phyloP scores from a whole-genome alignment of 1,139 yeast species.

The Hansenula sp. region DNA sequence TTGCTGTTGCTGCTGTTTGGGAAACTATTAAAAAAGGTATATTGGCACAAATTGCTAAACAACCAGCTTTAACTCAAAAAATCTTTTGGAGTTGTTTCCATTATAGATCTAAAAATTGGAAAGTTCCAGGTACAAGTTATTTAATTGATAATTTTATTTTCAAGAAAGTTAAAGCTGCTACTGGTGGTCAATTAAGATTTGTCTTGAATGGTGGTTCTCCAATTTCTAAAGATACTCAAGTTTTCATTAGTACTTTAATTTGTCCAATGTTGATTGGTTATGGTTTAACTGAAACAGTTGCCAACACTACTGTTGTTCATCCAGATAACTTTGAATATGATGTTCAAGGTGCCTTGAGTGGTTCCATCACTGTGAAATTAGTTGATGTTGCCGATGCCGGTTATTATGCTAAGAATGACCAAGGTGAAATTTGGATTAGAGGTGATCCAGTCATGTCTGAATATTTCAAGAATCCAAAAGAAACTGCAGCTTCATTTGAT shows the following conservation, averaged over 20 bases:
- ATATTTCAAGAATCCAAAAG: slow-evolving; percentile 80
- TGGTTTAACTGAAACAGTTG: slow-evolving; percentile 96
- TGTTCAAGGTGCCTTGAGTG: slow-evolving; percentile 77
- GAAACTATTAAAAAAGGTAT: slow-evolving; percentile 94
- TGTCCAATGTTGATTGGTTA: slow-evolving; percentile 94
- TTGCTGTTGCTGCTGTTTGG: slow-evolving; percentile 99
- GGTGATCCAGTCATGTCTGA: slow-evolving; percentile 73
- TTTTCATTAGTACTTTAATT: slow-evolving; percentile 66
- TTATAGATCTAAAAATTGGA: slow-evolving; percentile 60
- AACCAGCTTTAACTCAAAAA: slow-evolving; percentile 67
- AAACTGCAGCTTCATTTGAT: slow-evolving; percentile 73
- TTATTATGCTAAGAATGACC: slow-evolving; percentile 83
- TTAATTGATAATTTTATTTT: slow-evolving; percentile 66
- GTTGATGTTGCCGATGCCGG: slow-evolving; percentile 93
- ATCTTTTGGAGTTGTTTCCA: slow-evolving; percentile 87
- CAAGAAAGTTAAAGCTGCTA: slow-evolving; percentile 87
- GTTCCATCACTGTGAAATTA: slow-evolving; percentile 82
- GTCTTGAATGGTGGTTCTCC: slow-evolving; percentile 95
- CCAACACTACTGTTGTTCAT: slow-evolving; percentile 72
- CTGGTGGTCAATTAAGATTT: slow-evolving; percentile 81
- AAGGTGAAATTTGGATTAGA: slow-evolving; percentile 84
- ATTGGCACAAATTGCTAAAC: slow-evolving; percentile 62
- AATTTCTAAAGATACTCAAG: slow-evolving; percentile 73
- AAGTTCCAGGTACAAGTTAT: slow-evolving; percentile 68
- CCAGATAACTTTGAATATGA: slow-evolving; percentile 65